phyloP scores from a whole-genome alignment of 2,329 filamentous ascomycete species.

The Fusarium guadeloupense region DNA sequence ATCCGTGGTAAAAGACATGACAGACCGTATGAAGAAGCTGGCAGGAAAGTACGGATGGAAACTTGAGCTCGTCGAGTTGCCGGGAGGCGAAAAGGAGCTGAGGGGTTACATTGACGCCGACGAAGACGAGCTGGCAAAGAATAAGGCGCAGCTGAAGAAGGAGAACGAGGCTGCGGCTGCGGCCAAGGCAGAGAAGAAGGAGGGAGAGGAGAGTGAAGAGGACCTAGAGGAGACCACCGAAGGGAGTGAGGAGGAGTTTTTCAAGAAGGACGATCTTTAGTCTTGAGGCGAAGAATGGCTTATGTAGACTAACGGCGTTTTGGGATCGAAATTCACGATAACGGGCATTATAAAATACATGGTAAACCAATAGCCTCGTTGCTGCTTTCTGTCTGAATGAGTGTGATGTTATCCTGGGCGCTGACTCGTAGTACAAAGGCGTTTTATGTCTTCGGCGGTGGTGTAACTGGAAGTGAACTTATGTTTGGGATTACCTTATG shows the following conservation, averaged over 20 bases:
- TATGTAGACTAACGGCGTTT: conserved; percentile 23
- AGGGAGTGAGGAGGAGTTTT: conserved; percentile 24
- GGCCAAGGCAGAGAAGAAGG: conserved; percentile 46
- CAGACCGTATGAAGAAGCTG: conserved; percentile 71
- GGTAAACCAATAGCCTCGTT: neutral
- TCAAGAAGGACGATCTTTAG: conserved; percentile 35
- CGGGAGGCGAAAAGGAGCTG: conserved; percentile 67
- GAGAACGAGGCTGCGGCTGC: conserved; percentile 13
- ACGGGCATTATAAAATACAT: neutral
- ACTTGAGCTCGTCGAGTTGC: conserved; percentile 78
- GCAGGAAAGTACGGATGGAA: conserved; percentile 81
- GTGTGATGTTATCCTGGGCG: neutral
- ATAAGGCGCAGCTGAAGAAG: conserved; percentile 32
- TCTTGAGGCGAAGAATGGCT: conserved; percentile 62
- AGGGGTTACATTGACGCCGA: conserved; percentile 74
- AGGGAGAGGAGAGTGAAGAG: conserved; percentile 26
- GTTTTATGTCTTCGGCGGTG: too few relatives aligned
- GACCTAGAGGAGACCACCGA: conserved; percentile 24
- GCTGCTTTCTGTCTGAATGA: neutral
- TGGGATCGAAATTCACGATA: too few relatives aligned
- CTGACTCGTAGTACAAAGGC: too few relatives aligned
- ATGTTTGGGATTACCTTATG: too few relatives aligned
- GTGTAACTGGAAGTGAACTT: neutral
- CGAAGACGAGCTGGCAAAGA: conserved; percentile 47
- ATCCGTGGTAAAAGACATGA: conserved; percentile 74